These are phyloP conservation scores for Cryomyces antarcticus DNA, from an alignment of 495 filamentous ascomycete species.

Conservation along the genomic window DNA sequence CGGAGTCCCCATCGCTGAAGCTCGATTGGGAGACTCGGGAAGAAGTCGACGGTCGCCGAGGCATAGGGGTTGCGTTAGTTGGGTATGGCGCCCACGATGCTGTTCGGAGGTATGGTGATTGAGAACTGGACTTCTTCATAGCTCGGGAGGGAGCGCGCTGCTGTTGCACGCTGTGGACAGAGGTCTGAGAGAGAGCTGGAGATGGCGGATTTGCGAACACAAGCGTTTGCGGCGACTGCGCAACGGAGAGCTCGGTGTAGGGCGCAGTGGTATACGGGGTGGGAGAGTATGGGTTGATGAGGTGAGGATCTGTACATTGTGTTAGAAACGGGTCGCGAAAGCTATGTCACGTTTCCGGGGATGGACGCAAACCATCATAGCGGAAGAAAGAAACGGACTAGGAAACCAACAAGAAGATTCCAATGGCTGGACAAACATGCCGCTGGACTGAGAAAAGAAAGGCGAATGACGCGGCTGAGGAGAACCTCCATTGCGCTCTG, in stretches of 20 bases:
- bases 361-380: neutral
- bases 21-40: conserved; percentile 2
- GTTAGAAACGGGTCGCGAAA: neutral
- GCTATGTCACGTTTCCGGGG: too few relatives aligned
- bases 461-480: conserved; percentile 16
- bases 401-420: conserved; percentile 43
- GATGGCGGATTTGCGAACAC: conserved; percentile 17
- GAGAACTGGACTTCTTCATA: conserved; percentile 4
- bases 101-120: conserved; percentile 23
- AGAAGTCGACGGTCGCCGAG: neutral
- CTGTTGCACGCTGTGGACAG: conserved; percentile 6
- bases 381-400: conserved; percentile 1
- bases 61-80: neutral
- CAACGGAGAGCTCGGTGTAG: conserved; percentile 11
- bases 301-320: conserved; percentile 31
- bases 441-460: conserved; percentile 35
- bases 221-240: conserved; percentile 13
- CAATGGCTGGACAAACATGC: conserved; percentile 38
- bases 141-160: conserved; percentile 9
- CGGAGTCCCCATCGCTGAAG: conserved; percentile 35
- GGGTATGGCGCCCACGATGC: conserved; percentile 18
- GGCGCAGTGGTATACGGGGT: conserved; percentile 12
- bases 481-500: conserved; percentile 6
- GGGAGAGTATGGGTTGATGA: conserved; percentile 29
- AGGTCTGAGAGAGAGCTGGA: conserved; percentile 12